These are phyloP conservation scores for Podospora pseudoanserina DNA, from an alignment of 495 filamentous ascomycete genomes.

Conservation along the genomic window DNA sequence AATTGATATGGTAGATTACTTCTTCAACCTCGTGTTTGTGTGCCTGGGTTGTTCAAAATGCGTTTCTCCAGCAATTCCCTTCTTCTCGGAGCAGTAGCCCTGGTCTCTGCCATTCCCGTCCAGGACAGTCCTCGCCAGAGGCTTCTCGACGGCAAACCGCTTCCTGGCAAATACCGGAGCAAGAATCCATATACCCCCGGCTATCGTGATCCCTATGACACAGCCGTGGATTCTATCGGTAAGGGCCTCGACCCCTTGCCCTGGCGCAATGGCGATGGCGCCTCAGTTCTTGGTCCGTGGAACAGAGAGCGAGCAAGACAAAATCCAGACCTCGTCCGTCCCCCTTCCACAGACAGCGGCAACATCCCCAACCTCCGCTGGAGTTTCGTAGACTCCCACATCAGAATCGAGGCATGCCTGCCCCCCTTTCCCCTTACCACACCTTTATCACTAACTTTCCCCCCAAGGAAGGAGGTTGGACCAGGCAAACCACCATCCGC, in stretches of 20 bases:
- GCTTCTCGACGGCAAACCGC: constrained; percentile 43
- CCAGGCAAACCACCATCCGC: constrained; percentile 60
- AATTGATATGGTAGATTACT: neutral
- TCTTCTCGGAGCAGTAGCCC: constrained; percentile 31
- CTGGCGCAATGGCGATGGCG: constrained; percentile 61
- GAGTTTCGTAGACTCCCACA: constrained; percentile 66
- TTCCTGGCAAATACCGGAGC: constrained; percentile 41
- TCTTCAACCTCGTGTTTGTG: neutral
- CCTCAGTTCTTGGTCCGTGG: constrained; percentile 60
- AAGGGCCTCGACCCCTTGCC: constrained; percentile 58
- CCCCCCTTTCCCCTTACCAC: neutral
- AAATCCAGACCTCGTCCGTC: constrained; percentile 61
- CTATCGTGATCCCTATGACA: constrained; percentile 43
- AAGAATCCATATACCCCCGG: constrained; percentile 44
- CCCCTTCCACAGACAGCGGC: constrained; percentile 62
- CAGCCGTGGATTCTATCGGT: constrained; percentile 54
- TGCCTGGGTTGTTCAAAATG: constrained; percentile 27
- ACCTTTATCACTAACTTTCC: neutral
- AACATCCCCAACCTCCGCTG: constrained; percentile 61
- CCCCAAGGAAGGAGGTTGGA: constrained; percentile 62
- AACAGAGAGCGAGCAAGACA: constrained; percentile 60
- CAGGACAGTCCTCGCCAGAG: constrained; percentile 51
- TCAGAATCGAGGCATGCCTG: constrained; percentile 55
- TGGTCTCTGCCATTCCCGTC: constrained; percentile 40
- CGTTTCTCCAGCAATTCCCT: constrained; percentile 25